phyloP scores from a whole-genome alignment of 192 early-diverging fungal species.

The Funneliformis mosseae region DNA sequence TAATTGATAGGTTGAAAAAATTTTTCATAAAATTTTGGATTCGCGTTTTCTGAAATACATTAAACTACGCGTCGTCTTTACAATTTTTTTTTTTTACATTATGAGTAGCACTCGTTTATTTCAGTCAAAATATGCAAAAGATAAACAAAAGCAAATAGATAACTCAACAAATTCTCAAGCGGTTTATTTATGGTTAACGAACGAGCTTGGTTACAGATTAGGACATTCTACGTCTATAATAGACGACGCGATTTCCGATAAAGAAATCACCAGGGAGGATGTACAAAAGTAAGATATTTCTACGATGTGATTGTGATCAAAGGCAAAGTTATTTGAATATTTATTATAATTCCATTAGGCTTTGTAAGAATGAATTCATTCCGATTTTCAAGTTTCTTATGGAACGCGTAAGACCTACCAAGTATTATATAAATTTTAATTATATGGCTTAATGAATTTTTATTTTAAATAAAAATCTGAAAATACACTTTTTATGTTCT shows the following conservation, averaged over 20 bases:
- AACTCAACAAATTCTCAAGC: background rate
- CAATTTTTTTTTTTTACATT: too few species aligned
- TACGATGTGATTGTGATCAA: background rate
- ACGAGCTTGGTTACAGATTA: constrained; percentile 13
- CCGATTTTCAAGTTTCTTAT: constrained; percentile 29
- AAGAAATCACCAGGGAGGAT: constrained; percentile 9
- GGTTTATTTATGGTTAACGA: constrained; percentile 3
- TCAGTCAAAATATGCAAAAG: background rate
- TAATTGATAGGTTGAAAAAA: too few species aligned
- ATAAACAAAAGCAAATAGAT: background rate
- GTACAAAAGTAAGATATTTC: constrained; percentile 17
- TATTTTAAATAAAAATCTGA: background rate
- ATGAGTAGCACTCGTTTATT: too few species aligned
- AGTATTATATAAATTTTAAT: constrained; percentile 9
- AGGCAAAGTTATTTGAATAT: background rate
- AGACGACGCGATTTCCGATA: background rate
- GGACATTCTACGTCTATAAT: constrained; percentile 6
- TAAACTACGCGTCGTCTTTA: too few species aligned
- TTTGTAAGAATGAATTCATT: constrained; percentile 29
- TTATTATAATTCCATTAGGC: constrained; percentile 6
- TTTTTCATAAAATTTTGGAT: too few species aligned
- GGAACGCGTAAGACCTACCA: constrained; percentile 22
- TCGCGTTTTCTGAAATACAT: too few species aligned
- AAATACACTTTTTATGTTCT: background rate
- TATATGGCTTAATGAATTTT: background rate